Evolutionary conservation across 2,329 filamentous ascomycete species (phyloP).

Genomic region (Phaeophleospora eucalypticola): DNA sequence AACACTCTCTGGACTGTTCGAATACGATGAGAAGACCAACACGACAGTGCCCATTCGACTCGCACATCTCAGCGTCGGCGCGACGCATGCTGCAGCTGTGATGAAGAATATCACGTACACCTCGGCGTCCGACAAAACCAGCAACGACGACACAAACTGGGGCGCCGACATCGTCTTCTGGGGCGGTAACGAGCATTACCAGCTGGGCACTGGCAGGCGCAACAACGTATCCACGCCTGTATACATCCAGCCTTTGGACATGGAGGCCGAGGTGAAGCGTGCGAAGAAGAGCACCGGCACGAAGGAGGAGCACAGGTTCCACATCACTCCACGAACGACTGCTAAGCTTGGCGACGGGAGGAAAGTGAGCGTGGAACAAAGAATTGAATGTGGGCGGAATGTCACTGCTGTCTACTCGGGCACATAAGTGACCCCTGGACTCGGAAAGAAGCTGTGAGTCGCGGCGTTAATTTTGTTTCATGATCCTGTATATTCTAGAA

Average conservation of each 20-base stretch:
- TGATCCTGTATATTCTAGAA: neutral
- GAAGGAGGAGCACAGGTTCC: conserved; percentile 68
- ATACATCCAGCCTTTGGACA: conserved; percentile 75
- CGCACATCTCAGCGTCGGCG: conserved; percentile 67
- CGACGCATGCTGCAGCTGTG: conserved; percentile 75
- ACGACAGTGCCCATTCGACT: conserved; percentile 73
- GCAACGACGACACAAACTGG: conserved; percentile 73
- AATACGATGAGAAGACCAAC: conserved; percentile 74
- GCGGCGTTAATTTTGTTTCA: no score
- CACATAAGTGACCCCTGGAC: conserved; percentile 9
- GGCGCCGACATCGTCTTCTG: conserved; percentile 87
- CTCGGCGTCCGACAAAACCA: conserved; percentile 45
- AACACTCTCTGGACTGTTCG: conserved; percentile 73
- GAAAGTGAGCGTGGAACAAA: conserved; percentile 75
- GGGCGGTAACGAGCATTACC: conserved; percentile 91
- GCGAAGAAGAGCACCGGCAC: conserved; percentile 57
- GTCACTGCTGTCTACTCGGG: conserved; percentile 78
- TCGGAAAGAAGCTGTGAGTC: no score
- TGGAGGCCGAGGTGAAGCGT: conserved; percentile 55
- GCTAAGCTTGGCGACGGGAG: conserved; percentile 62
- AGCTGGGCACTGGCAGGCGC: conserved; percentile 85
- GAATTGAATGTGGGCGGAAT: conserved; percentile 77
- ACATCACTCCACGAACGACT: conserved; percentile 73
- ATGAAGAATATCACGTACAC: conserved; percentile 69
- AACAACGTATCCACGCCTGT: conserved; percentile 72